Evolutionary conservation across 495 filamentous ascomycete species (phyloP), one percentile per base, ranked within the genome.

Genomic region (Neurospora sp.): DNA sequence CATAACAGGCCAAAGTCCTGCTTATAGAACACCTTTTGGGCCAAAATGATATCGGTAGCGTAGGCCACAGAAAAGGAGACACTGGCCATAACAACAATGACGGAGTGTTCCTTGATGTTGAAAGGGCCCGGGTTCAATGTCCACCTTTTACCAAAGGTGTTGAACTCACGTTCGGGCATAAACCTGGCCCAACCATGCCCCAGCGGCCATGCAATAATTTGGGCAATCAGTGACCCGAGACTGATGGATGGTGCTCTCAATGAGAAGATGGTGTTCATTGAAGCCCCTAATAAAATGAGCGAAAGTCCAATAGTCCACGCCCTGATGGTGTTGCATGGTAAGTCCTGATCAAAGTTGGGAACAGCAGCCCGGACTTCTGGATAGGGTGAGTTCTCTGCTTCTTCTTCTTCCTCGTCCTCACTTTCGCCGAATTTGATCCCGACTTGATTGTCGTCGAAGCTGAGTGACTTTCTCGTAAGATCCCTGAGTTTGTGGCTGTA

Each of bases 81-180:
- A 71, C 84, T 85, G 8, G 88, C 88, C 91, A 93, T 94, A 74
- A 93, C 89, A 7, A 91, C 90, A 74, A 94, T 92, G 74, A 94
- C 83, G 7, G 89, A 87, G 83, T 94, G 92, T 77, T 93, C 91
- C 77, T 94, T 94, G 80, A 92, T 88, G 78, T 93, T 94, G 82
- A 94, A 94, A 53, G 88, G 90, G 12, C 91, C 89, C 7, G 90
- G 90, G 74, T 93, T 93, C 40, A 92, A 74, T 37, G 84, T 86
- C 78, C 84, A 88, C 31, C 82, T 77, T 40, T 84, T 44, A 11
- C 90, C 90, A 72, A 91, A 89, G 20, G 88, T 78, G 42, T 72
- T 83, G 76, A 88, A 84, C 39, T 85, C 78, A 37, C 84, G 84
- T 9, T 84, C 74, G 12, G 91, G 91, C 44, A 86, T 77, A 41